Conservation (phyloP, 371 early-diverging fungal species). For the Enterospora canceri region DNA sequence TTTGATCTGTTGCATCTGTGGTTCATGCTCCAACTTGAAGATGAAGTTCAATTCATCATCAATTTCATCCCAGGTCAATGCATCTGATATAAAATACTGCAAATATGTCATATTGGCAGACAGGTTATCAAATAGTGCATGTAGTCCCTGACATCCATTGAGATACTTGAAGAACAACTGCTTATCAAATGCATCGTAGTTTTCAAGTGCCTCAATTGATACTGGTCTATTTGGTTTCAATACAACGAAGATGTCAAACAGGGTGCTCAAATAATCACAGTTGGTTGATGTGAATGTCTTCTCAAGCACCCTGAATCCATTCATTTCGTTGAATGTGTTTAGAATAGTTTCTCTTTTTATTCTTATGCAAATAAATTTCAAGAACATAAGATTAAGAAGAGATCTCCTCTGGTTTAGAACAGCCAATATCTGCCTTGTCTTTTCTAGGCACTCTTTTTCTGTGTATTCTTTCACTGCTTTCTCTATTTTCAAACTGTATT, state of each 20-base stretch:
- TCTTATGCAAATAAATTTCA: conserved; percentile 6
- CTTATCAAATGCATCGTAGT: neutral
- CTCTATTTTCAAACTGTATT: conserved; percentile 13
- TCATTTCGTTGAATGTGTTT: conserved; percentile 2
- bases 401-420: conserved; percentile 9
- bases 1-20: neutral
- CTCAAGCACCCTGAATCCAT: conserved; percentile 17
- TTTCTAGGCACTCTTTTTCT: conserved; percentile 23
- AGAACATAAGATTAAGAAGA: conserved; percentile 16
- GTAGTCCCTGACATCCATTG: neutral
- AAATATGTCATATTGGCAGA: neutral
- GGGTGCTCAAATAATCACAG: conserved; percentile 1
- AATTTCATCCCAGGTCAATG: neutral
- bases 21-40: neutral
- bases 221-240: neutral
- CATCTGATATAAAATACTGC: neutral
- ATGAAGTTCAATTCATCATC: conserved; percentile 12
- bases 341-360: neutral
- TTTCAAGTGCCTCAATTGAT: neutral
- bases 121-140: neutral
- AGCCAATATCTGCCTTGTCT: conserved; percentile 16
- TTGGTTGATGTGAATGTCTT: conserved; percentile 8
- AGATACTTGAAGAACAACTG: neutral
- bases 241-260: conserved; percentile 14
- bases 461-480: conserved; percentile 21